Conservation (phyloP, 2,329 filamentous ascomycete species). For the Catunica adiposa region DNA sequence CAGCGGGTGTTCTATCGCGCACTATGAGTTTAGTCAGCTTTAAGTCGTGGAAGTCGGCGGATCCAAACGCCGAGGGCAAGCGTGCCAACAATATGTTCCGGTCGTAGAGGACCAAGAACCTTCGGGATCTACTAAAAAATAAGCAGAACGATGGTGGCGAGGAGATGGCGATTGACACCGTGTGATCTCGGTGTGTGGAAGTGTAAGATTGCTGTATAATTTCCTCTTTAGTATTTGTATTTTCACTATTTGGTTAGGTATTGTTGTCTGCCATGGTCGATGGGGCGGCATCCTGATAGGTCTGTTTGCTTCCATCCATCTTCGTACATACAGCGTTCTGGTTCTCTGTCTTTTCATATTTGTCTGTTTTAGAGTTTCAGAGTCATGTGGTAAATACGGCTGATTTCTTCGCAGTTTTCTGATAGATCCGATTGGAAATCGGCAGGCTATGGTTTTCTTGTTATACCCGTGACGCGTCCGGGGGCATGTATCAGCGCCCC, state of each 20-base stretch:
- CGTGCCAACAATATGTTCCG: not conserved
- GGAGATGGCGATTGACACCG: too few relatives aligned
- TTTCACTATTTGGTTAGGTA: too few relatives aligned
- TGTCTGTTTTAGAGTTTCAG: not conserved
- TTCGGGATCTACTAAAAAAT: not conserved
- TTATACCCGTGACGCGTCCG: not conserved
- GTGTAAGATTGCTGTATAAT: too few relatives aligned
- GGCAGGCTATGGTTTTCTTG: not conserved
- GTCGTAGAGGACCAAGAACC: not conserved
- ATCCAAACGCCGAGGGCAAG: not conserved
- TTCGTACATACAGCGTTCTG: too few relatives aligned
- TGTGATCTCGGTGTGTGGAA: too few relatives aligned
- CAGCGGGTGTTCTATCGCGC: constrained; percentile 25
- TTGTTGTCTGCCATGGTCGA: too few relatives aligned
- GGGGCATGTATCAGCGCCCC: not conserved
- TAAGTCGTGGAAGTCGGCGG: constrained; percentile 24
- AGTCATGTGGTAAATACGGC: not conserved
- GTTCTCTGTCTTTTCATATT: too few relatives aligned
- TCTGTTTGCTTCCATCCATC: too few relatives aligned
- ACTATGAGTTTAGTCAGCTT: constrained; percentile 37
- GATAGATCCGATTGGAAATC: not conserved
- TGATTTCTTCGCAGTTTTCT: not conserved
- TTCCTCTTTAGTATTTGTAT: too few relatives aligned
- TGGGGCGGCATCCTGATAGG: too few relatives aligned
- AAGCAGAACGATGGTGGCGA: too few relatives aligned